Evolutionary conservation across 305 asterid species (phyloP).

Genomic region (Fraxinus xanthoxyloides): DNA sequence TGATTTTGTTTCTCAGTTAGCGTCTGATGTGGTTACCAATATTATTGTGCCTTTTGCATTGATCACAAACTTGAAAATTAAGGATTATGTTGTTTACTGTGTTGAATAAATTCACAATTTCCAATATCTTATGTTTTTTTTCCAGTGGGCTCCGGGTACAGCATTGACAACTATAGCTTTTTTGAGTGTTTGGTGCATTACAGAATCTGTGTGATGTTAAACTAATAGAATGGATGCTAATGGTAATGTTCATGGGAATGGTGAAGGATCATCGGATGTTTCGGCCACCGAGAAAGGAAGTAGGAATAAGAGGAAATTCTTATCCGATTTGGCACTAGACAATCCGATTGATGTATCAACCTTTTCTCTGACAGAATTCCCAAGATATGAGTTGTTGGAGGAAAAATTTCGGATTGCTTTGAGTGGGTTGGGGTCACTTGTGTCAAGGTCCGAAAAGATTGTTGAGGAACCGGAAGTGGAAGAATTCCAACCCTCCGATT

Average conservation of each 20-base stretch:
- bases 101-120: slow-evolving; percentile 1
- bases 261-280: slow-evolving; percentile 24
- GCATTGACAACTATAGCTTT: background rate
- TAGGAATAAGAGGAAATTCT: slow-evolving; percentile 62
- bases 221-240: slow-evolving; percentile 38
- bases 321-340: slow-evolving; percentile 39
- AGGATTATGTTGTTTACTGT: background rate
- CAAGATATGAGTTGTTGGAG: slow-evolving; percentile 50
- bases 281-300: slow-evolving; percentile 39
- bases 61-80: slow-evolving; percentile 10
- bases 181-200: slow-evolving; percentile 9
- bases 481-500: slow-evolving; percentile 36
- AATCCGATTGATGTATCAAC: slow-evolving; percentile 27
- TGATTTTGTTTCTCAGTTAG: slow-evolving; percentile 12
- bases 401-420: slow-evolving; percentile 30
- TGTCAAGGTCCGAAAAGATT: slow-evolving; percentile 24
- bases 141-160: slow-evolving; percentile 17
- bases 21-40: slow-evolving; percentile 9
- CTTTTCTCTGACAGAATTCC: slow-evolving; percentile 46
- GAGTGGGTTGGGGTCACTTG: slow-evolving; percentile 33
- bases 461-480: slow-evolving; percentile 30
- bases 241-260: slow-evolving; percentile 24
- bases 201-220: background rate
- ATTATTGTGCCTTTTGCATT: slow-evolving; percentile 9
- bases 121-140: background rate